Evolutionary conservation across 805 yeast species (phyloP).

Genomic region (Saccharomycodes ludwigii): DNA sequence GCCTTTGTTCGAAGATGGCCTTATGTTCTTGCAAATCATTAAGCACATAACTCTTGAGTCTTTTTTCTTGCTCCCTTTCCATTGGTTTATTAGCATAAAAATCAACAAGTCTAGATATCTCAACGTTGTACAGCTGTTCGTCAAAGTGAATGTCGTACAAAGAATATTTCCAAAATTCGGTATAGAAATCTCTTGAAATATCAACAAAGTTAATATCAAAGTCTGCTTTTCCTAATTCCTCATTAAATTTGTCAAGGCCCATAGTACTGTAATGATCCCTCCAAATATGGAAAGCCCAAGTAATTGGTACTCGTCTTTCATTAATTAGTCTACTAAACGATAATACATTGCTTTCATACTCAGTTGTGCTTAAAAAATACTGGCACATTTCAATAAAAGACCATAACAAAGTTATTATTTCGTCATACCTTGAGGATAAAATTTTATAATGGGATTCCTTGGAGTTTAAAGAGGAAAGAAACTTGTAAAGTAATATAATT

Average conservation of each 20-base stretch:
- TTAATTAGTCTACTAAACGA: constrained; percentile 29
- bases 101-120: too few relatives aligned
- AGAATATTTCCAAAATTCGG: constrained; percentile 61
- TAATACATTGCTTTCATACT: constrained; percentile 26
- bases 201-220: constrained; percentile 16
- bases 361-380: constrained; percentile 29
- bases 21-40: too few relatives aligned
- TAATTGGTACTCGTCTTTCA: constrained; percentile 34
- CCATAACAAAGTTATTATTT: constrained; percentile 52
- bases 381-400: constrained; percentile 48
- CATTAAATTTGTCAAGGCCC: constrained; percentile 5
- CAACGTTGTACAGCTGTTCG: constrained; percentile 35
- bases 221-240: constrained; percentile 8
- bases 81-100: too few relatives aligned
- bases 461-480: constrained; percentile 28
- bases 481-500: constrained; percentile 48
- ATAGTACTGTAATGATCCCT: constrained; percentile 37
- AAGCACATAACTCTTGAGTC: too few relatives aligned
- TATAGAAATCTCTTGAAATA: constrained; percentile 34
- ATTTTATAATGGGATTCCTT: constrained; percentile 49
- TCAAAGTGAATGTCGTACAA: constrained; percentile 58
- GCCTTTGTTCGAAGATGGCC: too few relatives aligned
- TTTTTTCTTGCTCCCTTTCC: too few relatives aligned
- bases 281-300: constrained; percentile 76
- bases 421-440: constrained; percentile 61